Evolutionary conservation across 1,284 basidiomycete genomes (phyloP), one percentile per base, ranked within the genome.

Genomic region (Schizophyllum amplum): DNA sequence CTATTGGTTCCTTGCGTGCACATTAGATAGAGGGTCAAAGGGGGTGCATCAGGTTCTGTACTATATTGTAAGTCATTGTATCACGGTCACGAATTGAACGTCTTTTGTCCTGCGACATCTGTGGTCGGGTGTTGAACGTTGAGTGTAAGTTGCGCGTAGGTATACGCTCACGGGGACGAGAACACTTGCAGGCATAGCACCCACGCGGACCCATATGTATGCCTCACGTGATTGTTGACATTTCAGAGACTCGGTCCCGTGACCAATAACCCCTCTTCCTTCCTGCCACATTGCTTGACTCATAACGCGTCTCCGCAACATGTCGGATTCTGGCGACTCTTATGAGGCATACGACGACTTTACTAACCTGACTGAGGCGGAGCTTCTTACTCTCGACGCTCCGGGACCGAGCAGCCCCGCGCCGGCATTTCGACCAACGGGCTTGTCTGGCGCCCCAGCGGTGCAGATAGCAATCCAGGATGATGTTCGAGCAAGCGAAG

Each of bases 291-390:
- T 42, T 42, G 13, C 33, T n/a, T n/a, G n/a, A n/a, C n/a, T n/a
- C n/a, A n/a, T n/a, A n/a, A 42, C 33, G 33, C 33, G 33, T 42
- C 7, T 13, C 7, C 33, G 33, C 7, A 17, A 9, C 48, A 50
- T 50, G 48, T 50, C 48, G 11, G 21, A 50, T 53, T 51, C 52
- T 13, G 60, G 54, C 4, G 60, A 57, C 15, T 57, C 55, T 59
- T 80, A 72, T 61, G 76, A 75, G 48, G 69, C 61, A 6, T 72
- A 71, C 57, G 79, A 81, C 64, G 77, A 86, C 54, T 66, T 81
- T 57, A 73, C 79, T 1, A 79, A 79, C 55, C 81, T 86, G 61
- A 82, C 83, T 1, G 73, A 75, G 24, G 75, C 81, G 26, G 84
- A 88, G 47, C 73, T 86, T 50, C 72, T 69, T 4, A 62, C 68